phyloP scores from a whole-genome alignment of 2,329 filamentous ascomycete species.

The Penicillium sp. region DNA sequence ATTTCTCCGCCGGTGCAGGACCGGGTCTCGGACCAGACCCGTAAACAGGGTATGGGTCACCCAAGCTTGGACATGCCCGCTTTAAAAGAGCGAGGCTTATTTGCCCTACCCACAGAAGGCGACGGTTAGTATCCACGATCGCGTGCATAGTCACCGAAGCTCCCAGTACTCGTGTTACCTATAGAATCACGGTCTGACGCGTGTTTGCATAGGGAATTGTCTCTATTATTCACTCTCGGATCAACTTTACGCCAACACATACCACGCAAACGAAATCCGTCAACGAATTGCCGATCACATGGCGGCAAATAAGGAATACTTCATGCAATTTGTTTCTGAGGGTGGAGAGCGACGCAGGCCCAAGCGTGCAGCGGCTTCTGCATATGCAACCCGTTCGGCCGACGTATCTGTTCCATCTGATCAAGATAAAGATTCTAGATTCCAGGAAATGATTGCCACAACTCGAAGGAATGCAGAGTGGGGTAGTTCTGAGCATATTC shows the following conservation, averaged over 20 bases:
- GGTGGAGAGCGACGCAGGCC: constrained; percentile 60
- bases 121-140: constrained; percentile 55
- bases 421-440: constrained; percentile 59
- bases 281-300: constrained; percentile 63
- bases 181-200: constrained; percentile 20
- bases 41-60: constrained; percentile 21
- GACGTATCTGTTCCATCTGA: constrained; percentile 46
- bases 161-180: background rate
- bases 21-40: constrained; percentile 19
- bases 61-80: constrained; percentile 42
- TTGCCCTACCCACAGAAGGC: constrained; percentile 60
- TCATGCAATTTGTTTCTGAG: constrained; percentile 62
- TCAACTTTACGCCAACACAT: constrained; percentile 64
- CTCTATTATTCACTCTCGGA: constrained; percentile 69
- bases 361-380: constrained; percentile 51
- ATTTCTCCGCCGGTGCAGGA: background rate
- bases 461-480: constrained; percentile 64
- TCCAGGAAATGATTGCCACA: constrained; percentile 58
- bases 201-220: constrained; percentile 60
- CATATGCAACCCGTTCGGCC: constrained; percentile 48
- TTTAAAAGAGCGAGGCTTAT: constrained; percentile 59
- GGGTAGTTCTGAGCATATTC: constrained; percentile 68
- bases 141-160: constrained; percentile 5
- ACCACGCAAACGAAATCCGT: constrained; percentile 60
- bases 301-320: constrained; percentile 60